Conservation (phyloP, 768 basidiomycete species). For the Holtermannia corniformis region DNA sequence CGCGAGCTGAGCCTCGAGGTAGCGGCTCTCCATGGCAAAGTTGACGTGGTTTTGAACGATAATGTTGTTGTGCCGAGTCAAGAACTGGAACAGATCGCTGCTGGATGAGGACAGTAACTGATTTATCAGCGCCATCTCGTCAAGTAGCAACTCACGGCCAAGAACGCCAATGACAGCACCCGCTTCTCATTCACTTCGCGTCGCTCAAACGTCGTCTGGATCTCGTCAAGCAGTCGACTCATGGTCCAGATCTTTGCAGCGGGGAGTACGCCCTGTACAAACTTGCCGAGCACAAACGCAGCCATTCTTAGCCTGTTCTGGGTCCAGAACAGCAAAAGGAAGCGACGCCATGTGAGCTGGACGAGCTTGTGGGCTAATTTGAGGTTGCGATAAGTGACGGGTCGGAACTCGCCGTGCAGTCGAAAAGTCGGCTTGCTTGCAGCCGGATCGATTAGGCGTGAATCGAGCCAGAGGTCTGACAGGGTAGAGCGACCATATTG, state of each 20-base stretch:
- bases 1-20: constrained; percentile 20
- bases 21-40: constrained; percentile 15
- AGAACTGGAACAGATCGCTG: constrained; percentile 7
- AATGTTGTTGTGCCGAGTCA: constrained; percentile 4
- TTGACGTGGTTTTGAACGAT: constrained; percentile 15
- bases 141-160: not conserved
- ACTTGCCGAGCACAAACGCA: constrained; percentile 8
- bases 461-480: not conserved
- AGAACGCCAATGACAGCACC: constrained; percentile 9
- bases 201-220: constrained; percentile 16
- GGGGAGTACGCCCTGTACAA: constrained; percentile 18
- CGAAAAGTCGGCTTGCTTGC: constrained; percentile 12
- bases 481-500: not conserved
- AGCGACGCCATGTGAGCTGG: constrained; percentile 6
- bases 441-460: not conserved
- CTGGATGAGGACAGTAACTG: constrained; percentile 2
- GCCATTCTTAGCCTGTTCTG: constrained; percentile 6
- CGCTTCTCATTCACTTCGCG: constrained; percentile 2
- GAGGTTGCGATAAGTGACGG: constrained; percentile 13
- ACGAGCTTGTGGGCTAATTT: constrained; percentile 13
- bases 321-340: constrained; percentile 12
- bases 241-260: constrained; percentile 19
- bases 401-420: constrained; percentile 16
- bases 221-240: constrained; percentile 19
- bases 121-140: not conserved